These are phyloP conservation scores for Penicillium cosmopolitanum DNA, from an alignment of 495 filamentous ascomycete species.

Conservation along the genomic window DNA sequence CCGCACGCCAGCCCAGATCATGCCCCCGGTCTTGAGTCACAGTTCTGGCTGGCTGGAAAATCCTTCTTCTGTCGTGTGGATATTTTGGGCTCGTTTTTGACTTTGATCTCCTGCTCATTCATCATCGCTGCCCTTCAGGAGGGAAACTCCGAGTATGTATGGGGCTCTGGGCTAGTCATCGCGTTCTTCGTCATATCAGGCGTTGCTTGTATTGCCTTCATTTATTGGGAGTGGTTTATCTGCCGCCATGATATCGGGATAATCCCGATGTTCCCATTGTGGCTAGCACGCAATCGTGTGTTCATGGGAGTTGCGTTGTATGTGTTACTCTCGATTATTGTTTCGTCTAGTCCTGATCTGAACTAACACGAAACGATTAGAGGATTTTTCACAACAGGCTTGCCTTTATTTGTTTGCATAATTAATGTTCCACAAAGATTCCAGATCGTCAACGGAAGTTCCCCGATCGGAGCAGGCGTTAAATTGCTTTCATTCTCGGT, in stretches of 20 bases:
- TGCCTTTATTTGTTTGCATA: slow-evolving; percentile 54
- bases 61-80: slow-evolving; percentile 1
- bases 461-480: slow-evolving; percentile 46
- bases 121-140: slow-evolving; percentile 59
- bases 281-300: slow-evolving; percentile 23
- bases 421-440: slow-evolving; percentile 60
- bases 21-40: neutral
- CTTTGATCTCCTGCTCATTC: slow-evolving; percentile 27
- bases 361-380: neutral
- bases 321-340: neutral
- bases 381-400: slow-evolving; percentile 55
- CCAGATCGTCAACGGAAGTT: slow-evolving; percentile 53
- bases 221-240: slow-evolving; percentile 13
- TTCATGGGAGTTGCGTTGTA: slow-evolving; percentile 24
- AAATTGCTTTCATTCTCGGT: slow-evolving; percentile 49
- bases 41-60: neutral
- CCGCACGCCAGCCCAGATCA: neutral
- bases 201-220: slow-evolving; percentile 21
- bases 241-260: neutral
- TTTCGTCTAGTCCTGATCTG: neutral
- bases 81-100: neutral
- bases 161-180: slow-evolving; percentile 44
- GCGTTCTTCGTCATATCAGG: slow-evolving; percentile 38
- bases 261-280: slow-evolving; percentile 30
- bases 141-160: slow-evolving; percentile 44